Evolutionary conservation across 441 rosid genomes (phyloP).

Genomic region (Erodium texanum): DNA sequence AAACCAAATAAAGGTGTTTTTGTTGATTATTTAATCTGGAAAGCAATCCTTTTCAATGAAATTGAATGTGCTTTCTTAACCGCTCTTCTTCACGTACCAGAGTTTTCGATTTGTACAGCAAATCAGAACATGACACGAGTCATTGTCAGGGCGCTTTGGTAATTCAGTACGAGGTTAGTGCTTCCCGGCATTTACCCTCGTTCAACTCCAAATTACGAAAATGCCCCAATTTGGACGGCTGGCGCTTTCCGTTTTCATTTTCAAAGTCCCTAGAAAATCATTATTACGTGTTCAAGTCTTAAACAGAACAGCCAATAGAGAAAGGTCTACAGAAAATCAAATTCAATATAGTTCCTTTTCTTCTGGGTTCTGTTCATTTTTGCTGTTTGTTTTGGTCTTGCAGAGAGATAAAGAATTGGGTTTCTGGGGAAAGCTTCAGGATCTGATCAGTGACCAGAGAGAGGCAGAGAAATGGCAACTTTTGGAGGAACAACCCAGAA

Average conservation of each 20-base stretch:
- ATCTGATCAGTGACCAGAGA: constrained; percentile 2
- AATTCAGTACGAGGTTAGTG: constrained; percentile 7
- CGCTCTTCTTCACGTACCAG: not conserved
- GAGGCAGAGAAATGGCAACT: constrained; percentile 32
- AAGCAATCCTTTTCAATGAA: too few species aligned
- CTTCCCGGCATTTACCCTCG: not conserved
- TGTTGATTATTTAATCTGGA: too few species aligned
- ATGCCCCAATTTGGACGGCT: constrained; percentile 4
- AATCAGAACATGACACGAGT: not conserved
- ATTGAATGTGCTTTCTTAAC: not conserved
- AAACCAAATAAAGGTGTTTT: too few species aligned
- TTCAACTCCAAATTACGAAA: not conserved
- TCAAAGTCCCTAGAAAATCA: not conserved
- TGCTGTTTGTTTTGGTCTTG: not conserved
- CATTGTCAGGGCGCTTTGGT: not conserved
- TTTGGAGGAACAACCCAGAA: constrained; percentile 71
- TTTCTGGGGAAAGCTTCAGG: not conserved
- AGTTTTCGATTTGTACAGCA: not conserved
- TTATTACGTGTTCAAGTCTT: not conserved
- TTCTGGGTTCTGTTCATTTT: not conserved
- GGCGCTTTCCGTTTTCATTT: not conserved
- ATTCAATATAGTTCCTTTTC: constrained; percentile 1
- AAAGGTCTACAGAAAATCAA: not conserved
- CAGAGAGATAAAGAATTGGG: not conserved
- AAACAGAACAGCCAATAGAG: constrained; percentile 2